phyloP scores from a whole-genome alignment of 441 rosid genomes.

The Pelargonium fulgidum region DNA sequence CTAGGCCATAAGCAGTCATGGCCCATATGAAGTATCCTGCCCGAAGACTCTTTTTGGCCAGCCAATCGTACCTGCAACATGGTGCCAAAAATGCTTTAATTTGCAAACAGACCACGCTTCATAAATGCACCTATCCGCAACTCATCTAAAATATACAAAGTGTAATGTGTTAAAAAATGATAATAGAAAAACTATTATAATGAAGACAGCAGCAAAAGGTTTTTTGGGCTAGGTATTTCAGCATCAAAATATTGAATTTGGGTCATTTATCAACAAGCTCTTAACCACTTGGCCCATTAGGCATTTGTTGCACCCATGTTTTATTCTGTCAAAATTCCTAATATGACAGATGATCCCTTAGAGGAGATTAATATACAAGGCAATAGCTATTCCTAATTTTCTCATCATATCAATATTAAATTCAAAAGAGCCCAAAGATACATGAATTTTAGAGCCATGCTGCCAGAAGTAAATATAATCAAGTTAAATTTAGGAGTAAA shows the following conservation, averaged over 20 bases:
- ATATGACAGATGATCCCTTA: background rate
- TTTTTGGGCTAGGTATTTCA: background rate
- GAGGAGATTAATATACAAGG: background rate
- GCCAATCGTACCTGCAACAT: constrained; percentile 42
- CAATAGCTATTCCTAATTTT: background rate
- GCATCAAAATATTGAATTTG: no score
- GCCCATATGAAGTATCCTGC: constrained; percentile 51
- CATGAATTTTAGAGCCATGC: background rate
- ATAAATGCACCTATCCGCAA: background rate
- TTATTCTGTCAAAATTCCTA: no score
- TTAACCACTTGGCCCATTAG: no score
- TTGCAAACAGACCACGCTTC: no score
- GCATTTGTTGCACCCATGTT: no score
- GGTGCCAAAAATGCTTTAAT: background rate
- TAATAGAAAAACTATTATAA: no score
- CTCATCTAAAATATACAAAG: background rate
- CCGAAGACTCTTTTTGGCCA: constrained; percentile 34
- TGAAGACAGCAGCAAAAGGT: background rate
- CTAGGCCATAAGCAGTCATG: constrained; percentile 48
- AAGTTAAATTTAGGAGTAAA: background rate
- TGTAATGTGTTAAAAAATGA: no score
- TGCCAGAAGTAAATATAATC: background rate
- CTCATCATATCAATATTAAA: background rate
- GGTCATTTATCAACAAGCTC: no score
- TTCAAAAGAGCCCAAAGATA: background rate